Evolutionary conservation across 176 grass and related monocot genomes (phyloP).

Genomic region (Triticum urartu): DNA sequence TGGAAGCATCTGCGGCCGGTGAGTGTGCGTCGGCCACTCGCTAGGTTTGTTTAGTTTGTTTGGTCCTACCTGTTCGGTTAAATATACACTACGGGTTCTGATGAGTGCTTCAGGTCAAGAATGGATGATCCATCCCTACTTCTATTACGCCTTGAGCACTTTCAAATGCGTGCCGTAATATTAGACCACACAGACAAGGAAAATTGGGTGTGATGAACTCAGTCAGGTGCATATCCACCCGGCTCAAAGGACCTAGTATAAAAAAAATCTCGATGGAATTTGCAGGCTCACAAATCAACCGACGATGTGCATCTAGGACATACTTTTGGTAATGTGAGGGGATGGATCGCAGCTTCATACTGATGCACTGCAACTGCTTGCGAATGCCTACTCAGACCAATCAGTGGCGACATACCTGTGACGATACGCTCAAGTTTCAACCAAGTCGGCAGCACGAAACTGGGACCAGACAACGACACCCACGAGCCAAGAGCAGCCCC

Average conservation of each 20-base stretch:
- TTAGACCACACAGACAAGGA: no score
- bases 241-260: no score
- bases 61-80: background rate
- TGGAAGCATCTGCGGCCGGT: background rate
- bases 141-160: no score
- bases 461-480: background rate
- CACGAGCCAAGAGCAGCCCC: background rate
- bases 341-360: background rate
- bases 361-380: background rate
- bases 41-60: background rate
- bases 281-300: background rate
- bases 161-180: no score
- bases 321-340: background rate
- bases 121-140: background rate
- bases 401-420: background rate
- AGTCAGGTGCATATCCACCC: no score
- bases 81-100: background rate
- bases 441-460: background rate
- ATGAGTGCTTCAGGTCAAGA: background rate
- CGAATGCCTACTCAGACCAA: background rate
- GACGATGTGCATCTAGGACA: background rate
- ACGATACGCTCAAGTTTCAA: background rate
- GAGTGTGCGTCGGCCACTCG: background rate
- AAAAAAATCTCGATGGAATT: background rate
- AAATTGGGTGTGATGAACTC: no score